Evolutionary conservation across 2,329 filamentous ascomycete species (phyloP), one percentile per base, ranked within the genome.

Genomic region (Leptographium lundbergii): DNA sequence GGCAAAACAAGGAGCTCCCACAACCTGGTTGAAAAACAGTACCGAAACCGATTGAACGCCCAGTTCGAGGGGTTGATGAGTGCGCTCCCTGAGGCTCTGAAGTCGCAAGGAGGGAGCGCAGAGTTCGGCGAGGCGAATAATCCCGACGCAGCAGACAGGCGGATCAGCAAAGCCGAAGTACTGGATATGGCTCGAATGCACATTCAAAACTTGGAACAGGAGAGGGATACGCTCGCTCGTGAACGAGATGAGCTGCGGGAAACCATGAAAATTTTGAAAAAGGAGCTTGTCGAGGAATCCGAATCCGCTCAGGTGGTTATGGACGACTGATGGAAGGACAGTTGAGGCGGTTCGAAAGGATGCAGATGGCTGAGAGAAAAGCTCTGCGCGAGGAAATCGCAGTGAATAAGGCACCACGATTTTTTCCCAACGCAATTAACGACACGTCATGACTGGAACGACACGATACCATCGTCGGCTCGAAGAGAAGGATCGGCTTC

Each of bases 81-180:
- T n/a, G 60, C 61, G 14, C 60, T 66, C 2, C 62, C 62, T 11
- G 62, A 63, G 25, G 60, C 45, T 19, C 55, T 62, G 13, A 47
- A 56, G 36, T 13, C 51, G 4, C 53, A 56, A 3, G 53, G 52
- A 4, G 47, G 27, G 13, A 25, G 14, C 2, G 29, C 27, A 4
- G 57, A 56, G 1, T 48, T 54, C 2, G 52, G 53, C 25, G 60
- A 61, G 34, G 56, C n/a, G 19, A 59, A 34, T n/a, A 57, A 27
- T 22, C 25, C 36, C 19, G 65, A 66, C 22, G 45, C 63, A 4
- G 62, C 64, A 1, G 68, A 69, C n/a, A 64, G 62, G 27, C 66
- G 66, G n/a, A 63, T 70, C 27, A 72, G 70, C 62, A 73, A 73
- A 59, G 69, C 66, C 10, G 70, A 72, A 58, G 70, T 73, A 5